Evolutionary conservation across 2,329 filamentous ascomycete species (phyloP), one percentile per base, ranked within the genome.

Genomic region (Alternaria tenuissima): DNA sequence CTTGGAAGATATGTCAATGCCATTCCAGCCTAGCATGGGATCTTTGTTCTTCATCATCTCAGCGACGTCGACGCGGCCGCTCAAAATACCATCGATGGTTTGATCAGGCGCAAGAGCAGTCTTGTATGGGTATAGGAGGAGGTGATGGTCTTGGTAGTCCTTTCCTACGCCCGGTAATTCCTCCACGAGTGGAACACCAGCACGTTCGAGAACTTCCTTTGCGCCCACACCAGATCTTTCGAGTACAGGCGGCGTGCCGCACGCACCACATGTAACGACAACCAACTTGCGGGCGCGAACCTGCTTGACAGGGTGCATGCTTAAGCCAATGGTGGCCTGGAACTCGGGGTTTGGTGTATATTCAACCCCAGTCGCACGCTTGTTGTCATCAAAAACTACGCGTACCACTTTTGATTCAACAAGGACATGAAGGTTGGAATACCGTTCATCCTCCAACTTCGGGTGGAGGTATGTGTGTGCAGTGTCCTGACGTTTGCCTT

Each of bases 181-280:
- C 11, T 84, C 79, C 11, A 88, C 66, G 0, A 85, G 74, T 1
- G 80, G 70, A 63, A 90, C 88, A 7, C 80, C 78, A 61, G 86
- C 83, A 51, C 80, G 79, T 12, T 69, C 58, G 9, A 89, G 80
- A 6, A 87, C 67, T 2, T 82, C 78, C 0, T 80, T 76, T 44
- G 81, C 79, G n/a, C 87, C 87, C 1, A 91, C 68, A 7, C 88
- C 88, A 0, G 88, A 90, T 20, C 88, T 79, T 70, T 90, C 87
- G 0, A 91, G 82, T 1, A 90, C 80, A 0, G 77, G 74, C 0
- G 87, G 86, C 0, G 86, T 85, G 2, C 84, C 83, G 6, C 83
- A 78, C 0, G 85, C 81, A 11, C 87, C 87, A 5, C 80, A 79
- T 1, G 81, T 79, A 5, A 83, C 76, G 4, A 85, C 78, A 43